Conservation (phyloP, 306 rosid genomes). For the Begonia peltatifolia region DNA sequence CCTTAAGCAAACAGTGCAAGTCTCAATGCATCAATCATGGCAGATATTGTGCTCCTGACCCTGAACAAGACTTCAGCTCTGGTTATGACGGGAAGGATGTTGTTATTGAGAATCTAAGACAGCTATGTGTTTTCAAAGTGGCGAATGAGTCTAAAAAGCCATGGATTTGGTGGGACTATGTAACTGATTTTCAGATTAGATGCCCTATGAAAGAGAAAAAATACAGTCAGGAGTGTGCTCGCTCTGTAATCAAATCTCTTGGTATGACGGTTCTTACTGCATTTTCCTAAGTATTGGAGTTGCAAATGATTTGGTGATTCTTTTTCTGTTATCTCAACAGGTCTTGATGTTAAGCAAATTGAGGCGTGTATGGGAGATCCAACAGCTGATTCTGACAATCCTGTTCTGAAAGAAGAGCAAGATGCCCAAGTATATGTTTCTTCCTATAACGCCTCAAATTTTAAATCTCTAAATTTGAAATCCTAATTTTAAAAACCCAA, state of each 20-base stretch:
- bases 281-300: conserved; percentile 4
- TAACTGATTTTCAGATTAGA: conserved; percentile 57
- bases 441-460: no score
- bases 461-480: no score
- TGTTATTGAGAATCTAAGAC: conserved; percentile 52
- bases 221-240: conserved; percentile 44
- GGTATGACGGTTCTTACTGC: conserved; percentile 19
- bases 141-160: conserved; percentile 46
- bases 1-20: conserved; percentile 54
- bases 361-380: conserved; percentile 55
- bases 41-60: conserved; percentile 19
- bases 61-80: conserved; percentile 50
- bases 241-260: conserved; percentile 43
- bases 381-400: conserved; percentile 39
- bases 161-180: conserved; percentile 70
- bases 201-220: conserved; percentile 59
- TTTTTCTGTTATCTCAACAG: conserved; percentile 22
- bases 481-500: no score
- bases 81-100: conserved; percentile 60
- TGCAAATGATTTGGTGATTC: neutral
- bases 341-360: conserved; percentile 37
- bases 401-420: conserved; percentile 59
- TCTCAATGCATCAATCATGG: conserved; percentile 64
- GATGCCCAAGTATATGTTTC: conserved; percentile 34
- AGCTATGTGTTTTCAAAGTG: conserved; percentile 46